Evolutionary conservation across 345 rosid species (phyloP).

Genomic region (Ailanthus altissimus): DNA sequence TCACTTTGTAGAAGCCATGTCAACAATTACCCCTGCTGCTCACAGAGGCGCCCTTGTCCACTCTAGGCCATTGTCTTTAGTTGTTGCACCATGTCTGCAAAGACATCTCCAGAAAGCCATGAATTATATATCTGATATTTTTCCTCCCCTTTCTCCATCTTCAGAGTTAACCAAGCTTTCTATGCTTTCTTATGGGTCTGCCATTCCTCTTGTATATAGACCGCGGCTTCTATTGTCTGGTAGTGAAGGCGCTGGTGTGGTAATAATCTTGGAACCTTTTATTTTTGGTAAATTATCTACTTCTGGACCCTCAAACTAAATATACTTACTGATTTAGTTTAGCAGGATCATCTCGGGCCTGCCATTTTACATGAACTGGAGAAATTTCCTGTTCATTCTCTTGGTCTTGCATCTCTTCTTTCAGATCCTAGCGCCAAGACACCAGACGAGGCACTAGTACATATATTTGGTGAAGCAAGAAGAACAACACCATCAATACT

Average conservation of each 20-base stretch:
- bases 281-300: conserved; percentile 21
- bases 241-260: conserved; percentile 93
- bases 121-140: conserved; percentile 65
- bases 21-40: conserved; percentile 97
- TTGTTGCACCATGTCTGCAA: conserved; percentile 88
- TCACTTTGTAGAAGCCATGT: conserved; percentile 95
- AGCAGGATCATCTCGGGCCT: conserved; percentile 99
- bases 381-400: conserved; percentile 94
- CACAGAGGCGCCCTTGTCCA: conserved; percentile 96
- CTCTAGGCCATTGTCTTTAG: conserved; percentile 90
- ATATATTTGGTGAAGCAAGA: conserved; percentile 97
- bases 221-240: conserved; percentile 91
- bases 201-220: conserved; percentile 92
- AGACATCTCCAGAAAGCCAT: conserved; percentile 82
- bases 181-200: conserved; percentile 90
- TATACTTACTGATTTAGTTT: conserved; percentile 74
- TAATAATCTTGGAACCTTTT: conserved; percentile 48
- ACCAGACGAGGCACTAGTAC: conserved; percentile 98
- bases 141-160: conserved; percentile 68
- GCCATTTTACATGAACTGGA: conserved; percentile 95
- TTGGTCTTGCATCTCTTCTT: conserved; percentile 97
- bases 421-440: conserved; percentile 99
- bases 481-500: conserved; percentile 94
- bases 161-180: conserved; percentile 83
- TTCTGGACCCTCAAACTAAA: conserved; percentile 41